A percentile compares a stretch with the other conserved stretches of the same genome.
These are phyloP conservation scores for Vanrija sp. DNA, from an alignment of 1,284 basidiomycete species.

Conservation along the genomic window DNA sequence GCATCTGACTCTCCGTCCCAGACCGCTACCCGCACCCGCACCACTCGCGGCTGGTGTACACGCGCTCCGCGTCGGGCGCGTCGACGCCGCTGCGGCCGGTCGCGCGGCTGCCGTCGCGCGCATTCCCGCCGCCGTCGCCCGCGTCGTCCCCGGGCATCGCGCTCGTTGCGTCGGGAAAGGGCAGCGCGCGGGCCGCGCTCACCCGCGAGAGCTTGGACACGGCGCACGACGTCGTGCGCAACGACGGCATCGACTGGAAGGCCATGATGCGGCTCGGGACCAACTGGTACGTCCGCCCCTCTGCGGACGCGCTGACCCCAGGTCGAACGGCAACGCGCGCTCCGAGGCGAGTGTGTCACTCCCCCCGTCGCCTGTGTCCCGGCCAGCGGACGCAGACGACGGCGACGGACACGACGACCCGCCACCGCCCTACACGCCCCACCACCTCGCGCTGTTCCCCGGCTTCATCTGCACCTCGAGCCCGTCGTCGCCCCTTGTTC, in stretches of 20 bases:
- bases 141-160: constrained; percentile 22
- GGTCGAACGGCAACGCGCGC: constrained; percentile 45
- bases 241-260: constrained; percentile 49
- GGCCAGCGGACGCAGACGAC: too few species aligned
- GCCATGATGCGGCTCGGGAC: constrained; percentile 43
- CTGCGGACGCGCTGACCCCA: constrained; percentile 11
- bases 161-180: not conserved
- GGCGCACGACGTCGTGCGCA: constrained; percentile 27
- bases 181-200: not conserved
- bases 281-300: constrained; percentile 37
- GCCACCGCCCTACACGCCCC: constrained; percentile 8
- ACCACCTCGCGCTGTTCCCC: constrained; percentile 44
- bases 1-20: constrained; percentile 6
- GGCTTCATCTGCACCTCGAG: constrained; percentile 45
- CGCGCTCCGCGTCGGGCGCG: not conserved
- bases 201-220: not conserved
- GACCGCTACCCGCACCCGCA: constrained; percentile 46
- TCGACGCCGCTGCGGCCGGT: constrained; percentile 29
- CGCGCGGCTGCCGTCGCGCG: constrained; percentile 38
- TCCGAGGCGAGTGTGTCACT: constrained; percentile 32
- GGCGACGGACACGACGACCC: too few species aligned
- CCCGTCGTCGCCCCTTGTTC: constrained; percentile 42
- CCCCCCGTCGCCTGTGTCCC: constrained; percentile 20
- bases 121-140: constrained; percentile 44
- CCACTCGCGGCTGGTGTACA: constrained; percentile 33